Evolutionary conservation across 1,284 basidiomycete genomes (phyloP), one percentile per base, ranked within the genome.

Genomic region (Farysia itapuensis): DNA sequence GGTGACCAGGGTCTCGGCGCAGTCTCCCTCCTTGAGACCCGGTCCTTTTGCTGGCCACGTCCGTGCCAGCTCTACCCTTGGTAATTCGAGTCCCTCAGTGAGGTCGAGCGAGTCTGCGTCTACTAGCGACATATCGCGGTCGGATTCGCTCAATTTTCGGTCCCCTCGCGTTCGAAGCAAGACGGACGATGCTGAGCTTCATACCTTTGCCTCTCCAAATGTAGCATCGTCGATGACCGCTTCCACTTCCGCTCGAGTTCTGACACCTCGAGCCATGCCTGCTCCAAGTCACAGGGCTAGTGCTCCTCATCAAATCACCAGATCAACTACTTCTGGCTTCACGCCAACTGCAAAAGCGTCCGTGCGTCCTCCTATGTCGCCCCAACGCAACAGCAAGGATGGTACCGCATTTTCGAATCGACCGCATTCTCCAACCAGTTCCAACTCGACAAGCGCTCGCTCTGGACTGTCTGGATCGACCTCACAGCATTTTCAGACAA

Each of bases 11-110:
- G 39, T 47, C 9, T 45, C 57, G 5, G 51, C 46, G 1, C 24
- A 46, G 5, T 60, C 57, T 0, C 57, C 57, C 13, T 45, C 46
- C 19, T 30, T 60, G 15, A 48, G 57, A 13, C 39, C 57, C 0
- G 45, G 42, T 16, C n/a, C n/a, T n/a, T 40, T 51, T 7, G 28
- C 42, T 4, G 39, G 43, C 13, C 47, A 43, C 18, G 21, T 19
- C 34, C 38, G 52, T 20, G 46, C 58, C 43, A 42, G 33, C 19
- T 56, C 51, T n/a, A 41, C 33, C 4, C 43, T 54, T 0, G 43
- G 48, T 8, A 23, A 14, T 5, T 13, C 38, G 5, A 35, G 34
- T 22, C 34, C 34, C 9, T 35, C 34, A 9, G 11, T 33, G 20
- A 33, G 34, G 15, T 35, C 34, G 18, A 5, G 19, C 9, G 34